phyloP scores from a whole-genome alignment of 192 early-diverging fungal genomes.

The Podila verticillata region DNA sequence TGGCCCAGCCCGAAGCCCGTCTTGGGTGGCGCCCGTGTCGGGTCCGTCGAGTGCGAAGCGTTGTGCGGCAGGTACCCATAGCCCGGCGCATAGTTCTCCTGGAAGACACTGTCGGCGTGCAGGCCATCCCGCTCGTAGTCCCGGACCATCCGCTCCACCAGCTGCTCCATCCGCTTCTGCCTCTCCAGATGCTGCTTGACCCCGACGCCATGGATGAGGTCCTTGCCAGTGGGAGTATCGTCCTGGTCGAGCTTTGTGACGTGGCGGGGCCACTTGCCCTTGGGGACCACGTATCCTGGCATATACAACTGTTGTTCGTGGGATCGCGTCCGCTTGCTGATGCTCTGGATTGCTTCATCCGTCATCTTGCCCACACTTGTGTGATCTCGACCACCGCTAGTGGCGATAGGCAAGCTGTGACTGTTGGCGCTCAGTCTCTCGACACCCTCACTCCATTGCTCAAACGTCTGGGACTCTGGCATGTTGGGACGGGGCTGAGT shows the following conservation, averaged over 20 bases:
- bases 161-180: too few relatives aligned
- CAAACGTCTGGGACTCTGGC: conserved; percentile 8
- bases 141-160: too few relatives aligned
- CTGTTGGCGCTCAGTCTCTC: conserved; percentile 20
- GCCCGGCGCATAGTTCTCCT: conserved; percentile 31
- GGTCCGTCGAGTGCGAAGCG: conserved; percentile 23
- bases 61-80: conserved; percentile 35
- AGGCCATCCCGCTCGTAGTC: background rate
- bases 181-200: too few relatives aligned
- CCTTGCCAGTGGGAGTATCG: too few relatives aligned
- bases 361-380: background rate
- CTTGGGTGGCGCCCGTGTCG: conserved; percentile 1
- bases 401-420: conserved; percentile 2
- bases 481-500: background rate
- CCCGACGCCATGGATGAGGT: too few relatives aligned
- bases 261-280: too few relatives aligned
- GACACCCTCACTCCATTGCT: conserved; percentile 11
- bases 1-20: conserved; percentile 33
- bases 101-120: background rate
- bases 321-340: conserved; percentile 18
- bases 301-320: conserved; percentile 22
- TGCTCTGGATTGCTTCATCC: conserved; percentile 7
- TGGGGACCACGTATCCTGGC: too few relatives aligned
- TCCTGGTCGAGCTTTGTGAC: too few relatives aligned
- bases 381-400: background rate